Evolutionary conservation across 2,329 filamentous ascomycete species (phyloP).

Genomic region (Camptophora hylomeconis): DNA sequence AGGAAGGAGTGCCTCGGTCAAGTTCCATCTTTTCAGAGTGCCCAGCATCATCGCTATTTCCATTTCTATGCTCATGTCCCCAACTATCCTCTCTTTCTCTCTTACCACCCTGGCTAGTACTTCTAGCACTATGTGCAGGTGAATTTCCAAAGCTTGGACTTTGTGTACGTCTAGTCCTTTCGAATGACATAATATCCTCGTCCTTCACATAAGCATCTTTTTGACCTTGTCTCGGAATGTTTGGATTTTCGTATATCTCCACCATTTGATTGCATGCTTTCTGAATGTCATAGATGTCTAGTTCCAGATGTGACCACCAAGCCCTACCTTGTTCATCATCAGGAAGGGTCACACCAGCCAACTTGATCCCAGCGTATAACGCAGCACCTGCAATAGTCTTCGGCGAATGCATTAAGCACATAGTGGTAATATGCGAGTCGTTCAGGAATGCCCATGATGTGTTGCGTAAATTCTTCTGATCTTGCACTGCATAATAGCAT

Average conservation of each 20-base stretch:
- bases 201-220: constrained; percentile 27
- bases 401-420: constrained; percentile 70
- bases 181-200: constrained; percentile 20
- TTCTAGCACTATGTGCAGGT: constrained; percentile 19
- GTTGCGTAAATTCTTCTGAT: constrained; percentile 72
- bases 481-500: constrained; percentile 56
- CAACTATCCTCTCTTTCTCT: constrained; percentile 27
- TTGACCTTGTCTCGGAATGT: constrained; percentile 30
- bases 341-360: constrained; percentile 57
- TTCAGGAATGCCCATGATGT: constrained; percentile 89
- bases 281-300: constrained; percentile 56
- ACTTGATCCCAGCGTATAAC: constrained; percentile 73
- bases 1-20: constrained; percentile 11
- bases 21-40: too few relatives aligned
- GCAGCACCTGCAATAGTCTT: constrained; percentile 72
- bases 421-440: constrained; percentile 70
- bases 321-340: constrained; percentile 62
- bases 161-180: constrained; percentile 22
- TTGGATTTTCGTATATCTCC: constrained; percentile 35
- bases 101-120: constrained; percentile 24
- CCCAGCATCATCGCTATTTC: constrained; percentile 7
- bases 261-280: constrained; percentile 66
- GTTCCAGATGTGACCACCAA: constrained; percentile 76
- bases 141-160: constrained; percentile 10
- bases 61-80: too few relatives aligned